Conservation (phyloP, 2,329 filamentous ascomycete genomes). For the Fusarium hostae region DNA sequence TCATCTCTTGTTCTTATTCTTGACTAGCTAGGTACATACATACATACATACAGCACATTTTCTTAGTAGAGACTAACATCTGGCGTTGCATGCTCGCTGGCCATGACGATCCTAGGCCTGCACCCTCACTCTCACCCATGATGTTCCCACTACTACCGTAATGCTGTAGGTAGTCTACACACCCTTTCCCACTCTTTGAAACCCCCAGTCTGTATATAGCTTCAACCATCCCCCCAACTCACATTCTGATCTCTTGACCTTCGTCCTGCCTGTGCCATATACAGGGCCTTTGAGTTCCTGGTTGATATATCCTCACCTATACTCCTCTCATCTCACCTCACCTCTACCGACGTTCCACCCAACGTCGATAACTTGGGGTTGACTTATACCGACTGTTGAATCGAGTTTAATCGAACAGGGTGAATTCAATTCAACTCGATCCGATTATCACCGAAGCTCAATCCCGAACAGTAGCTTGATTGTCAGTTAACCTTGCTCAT, state of each 20-base stretch:
- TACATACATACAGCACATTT: neutral
- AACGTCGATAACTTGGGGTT: conserved; percentile 13
- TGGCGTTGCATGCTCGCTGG: conserved; percentile 26
- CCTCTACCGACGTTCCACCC: conserved; percentile 6
- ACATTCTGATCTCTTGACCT: conserved; percentile 17
- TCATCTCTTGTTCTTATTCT: conserved; percentile 11
- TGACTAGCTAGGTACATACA: neutral
- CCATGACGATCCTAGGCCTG: conserved; percentile 29
- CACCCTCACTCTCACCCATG: neutral
- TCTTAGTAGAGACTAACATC: conserved; percentile 18
- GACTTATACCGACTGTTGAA: conserved; percentile 2
- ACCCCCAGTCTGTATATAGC: conserved; percentile 46
- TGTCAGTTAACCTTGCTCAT: conserved; percentile 32
- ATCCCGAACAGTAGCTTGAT: conserved; percentile 21
- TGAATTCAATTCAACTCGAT: conserved; percentile 2
- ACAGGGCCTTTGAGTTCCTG: conserved; percentile 43
- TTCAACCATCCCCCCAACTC: conserved; percentile 39
- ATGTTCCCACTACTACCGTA: conserved; percentile 13
- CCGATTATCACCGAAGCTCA: conserved; percentile 6
- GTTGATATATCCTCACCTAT: conserved; percentile 30
- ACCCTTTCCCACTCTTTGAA: conserved; percentile 27
- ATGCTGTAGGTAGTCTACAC: conserved; percentile 16
- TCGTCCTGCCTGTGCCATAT: conserved; percentile 35
- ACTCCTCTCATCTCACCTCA: neutral
- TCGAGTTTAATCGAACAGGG: conserved; percentile 14